These are phyloP conservation scores for Nigrograna mackinnonii DNA, from an alignment of 2,329 filamentous ascomycete genomes.

Conservation along the genomic window DNA sequence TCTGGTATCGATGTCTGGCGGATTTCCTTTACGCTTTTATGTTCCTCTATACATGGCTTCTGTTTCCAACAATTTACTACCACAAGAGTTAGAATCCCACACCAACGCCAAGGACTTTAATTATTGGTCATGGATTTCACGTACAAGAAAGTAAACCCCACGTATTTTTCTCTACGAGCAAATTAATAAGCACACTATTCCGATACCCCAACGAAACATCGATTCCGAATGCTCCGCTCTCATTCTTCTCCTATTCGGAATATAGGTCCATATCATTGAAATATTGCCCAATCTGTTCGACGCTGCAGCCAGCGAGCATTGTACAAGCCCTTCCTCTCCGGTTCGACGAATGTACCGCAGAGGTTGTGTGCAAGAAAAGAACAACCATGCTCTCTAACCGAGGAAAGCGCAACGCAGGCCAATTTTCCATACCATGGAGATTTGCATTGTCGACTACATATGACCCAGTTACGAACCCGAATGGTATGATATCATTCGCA, in stretches of 20 bases:
- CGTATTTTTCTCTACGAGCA: too few relatives aligned
- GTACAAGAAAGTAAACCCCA: too few relatives aligned
- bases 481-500: slow-evolving; percentile 25
- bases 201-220: background rate
- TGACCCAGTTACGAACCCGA: slow-evolving; percentile 21
- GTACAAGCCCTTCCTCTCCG: background rate
- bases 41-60: too few relatives aligned
- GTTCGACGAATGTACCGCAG: too few relatives aligned
- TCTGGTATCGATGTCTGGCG: too few relatives aligned
- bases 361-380: too few relatives aligned
- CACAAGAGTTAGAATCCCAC: too few relatives aligned
- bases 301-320: background rate
- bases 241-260: background rate
- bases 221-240: background rate
- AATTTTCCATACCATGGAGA: slow-evolving; percentile 6
- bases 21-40: too few relatives aligned
- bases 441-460: slow-evolving; percentile 12
- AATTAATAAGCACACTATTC: slow-evolving; percentile 2
- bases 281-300: background rate
- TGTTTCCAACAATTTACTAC: too few relatives aligned
- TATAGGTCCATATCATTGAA: background rate
- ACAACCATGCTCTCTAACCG: slow-evolving; percentile 6
- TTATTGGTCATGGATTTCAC: too few relatives aligned
- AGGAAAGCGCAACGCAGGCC: slow-evolving; percentile 2
- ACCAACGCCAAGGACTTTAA: too few relatives aligned